Conservation (phyloP, 306 rosid genomes). For the Lablab purpureus region DNA sequence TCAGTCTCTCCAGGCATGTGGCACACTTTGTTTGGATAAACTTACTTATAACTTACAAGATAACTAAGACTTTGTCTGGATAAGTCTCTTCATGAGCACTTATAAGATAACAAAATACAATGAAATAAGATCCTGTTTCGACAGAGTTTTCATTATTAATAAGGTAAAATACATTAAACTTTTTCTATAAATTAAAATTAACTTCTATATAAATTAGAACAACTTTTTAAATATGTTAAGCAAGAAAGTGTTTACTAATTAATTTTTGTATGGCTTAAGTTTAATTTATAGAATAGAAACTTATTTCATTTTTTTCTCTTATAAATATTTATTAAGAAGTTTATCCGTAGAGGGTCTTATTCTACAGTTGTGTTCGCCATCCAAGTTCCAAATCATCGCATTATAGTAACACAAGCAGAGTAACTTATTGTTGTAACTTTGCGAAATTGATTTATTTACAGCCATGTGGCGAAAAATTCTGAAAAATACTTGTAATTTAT, state of each 20-base stretch:
- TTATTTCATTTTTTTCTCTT: neutral
- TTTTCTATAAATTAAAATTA: neutral
- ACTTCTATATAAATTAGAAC: neutral
- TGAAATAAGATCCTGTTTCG: neutral
- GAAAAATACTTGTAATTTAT: neutral
- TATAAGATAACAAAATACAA: neutral
- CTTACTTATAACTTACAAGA: too few species aligned
- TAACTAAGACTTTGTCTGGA: too few species aligned
- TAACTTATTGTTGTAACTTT: neutral
- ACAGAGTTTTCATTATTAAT: neutral
- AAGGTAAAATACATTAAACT: neutral
- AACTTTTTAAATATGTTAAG: neutral
- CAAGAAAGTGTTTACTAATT: neutral
- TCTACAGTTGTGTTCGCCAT: constrained; percentile 14
- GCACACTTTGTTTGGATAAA: neutral
- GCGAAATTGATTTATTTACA: constrained; percentile 23
- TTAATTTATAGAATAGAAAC: neutral
- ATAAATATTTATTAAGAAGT: neutral
- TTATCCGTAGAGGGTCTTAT: neutral
- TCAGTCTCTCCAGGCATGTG: neutral
- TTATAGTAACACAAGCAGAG: neutral
- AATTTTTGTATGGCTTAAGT: neutral
- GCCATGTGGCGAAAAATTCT: constrained; percentile 13
- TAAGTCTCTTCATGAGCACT: neutral
- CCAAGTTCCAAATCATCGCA: constrained; percentile 18